Evolutionary conservation across 495 filamentous ascomycete species (phyloP), one percentile per base, ranked within the genome.

Genomic region (Trichoderma erinaceum): DNA sequence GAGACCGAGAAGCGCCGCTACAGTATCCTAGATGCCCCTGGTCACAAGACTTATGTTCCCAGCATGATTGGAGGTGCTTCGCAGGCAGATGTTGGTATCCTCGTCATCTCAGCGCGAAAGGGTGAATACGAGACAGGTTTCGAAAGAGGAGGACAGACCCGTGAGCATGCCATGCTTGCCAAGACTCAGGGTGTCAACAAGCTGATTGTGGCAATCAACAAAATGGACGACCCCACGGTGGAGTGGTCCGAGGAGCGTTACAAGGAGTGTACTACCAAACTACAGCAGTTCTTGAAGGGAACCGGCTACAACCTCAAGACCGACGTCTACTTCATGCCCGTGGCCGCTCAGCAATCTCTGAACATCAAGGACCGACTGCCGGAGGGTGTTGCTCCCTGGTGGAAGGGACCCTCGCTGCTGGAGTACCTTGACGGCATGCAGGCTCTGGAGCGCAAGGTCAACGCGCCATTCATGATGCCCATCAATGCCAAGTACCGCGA

Each of bases 101-200:
- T 99, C 29, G 95, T 99, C 73, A 98, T 99, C 76, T 94, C 90
- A 68, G 92, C 95, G 1, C 91, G 95, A 68, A 99, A 97, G 82
- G 95, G 95, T 76, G 96, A 99, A 79, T 99, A 99, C 75, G 95
- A 99, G 80, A 98, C 95, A 46, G 95, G 95, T n/a, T 99, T 99
- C 77, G 95, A 98, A 76, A 97, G 96, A 80, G 95, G 95, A 66
- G 95, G 96, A 18, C 95, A 99, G 77, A 99, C 96, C 56, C 85
- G 95, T 74, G 95, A 99, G 81, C 95, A 99, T 77, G 95, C 95
- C 61, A 89, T 99, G 75, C 82, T 99, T 65, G 95, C 95, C 64
- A 96, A 97, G 78, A 99, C 96, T n/a, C 92, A 96, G 74, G 94
- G 95, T 74, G 95, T 99, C 41, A 91, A 91, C 81, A 97, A 96